phyloP scores from a whole-genome alignment of 1,139 yeast genomes.

The Pneumocystis canis region DNA sequence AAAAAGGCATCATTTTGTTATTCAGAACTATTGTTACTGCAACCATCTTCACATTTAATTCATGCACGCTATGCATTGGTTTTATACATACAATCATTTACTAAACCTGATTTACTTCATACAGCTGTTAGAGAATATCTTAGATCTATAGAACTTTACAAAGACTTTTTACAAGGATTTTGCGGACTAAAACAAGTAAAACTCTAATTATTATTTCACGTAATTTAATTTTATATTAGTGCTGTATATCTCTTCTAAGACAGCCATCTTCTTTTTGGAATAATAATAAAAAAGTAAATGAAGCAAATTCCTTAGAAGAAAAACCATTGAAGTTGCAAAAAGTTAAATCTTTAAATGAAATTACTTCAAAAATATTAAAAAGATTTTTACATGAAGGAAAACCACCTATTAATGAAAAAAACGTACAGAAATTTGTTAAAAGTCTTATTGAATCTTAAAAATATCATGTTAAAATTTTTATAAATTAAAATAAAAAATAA shows the following conservation, averaged over 20 bases:
- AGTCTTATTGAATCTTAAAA: background rate
- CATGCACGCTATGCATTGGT: constrained; percentile 49
- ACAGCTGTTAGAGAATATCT: constrained; percentile 41
- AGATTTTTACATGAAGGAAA: background rate
- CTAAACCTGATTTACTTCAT: constrained; percentile 4
- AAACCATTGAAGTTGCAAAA: background rate
- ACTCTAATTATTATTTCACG: background rate
- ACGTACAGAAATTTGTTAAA: background rate
- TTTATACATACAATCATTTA: constrained; percentile 11
- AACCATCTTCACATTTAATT: constrained; percentile 59
- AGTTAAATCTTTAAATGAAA: background rate
- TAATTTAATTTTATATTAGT: background rate
- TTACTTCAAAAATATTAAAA: background rate
- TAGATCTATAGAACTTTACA: constrained; percentile 64
- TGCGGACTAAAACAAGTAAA: constrained; percentile 30
- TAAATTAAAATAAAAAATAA: background rate
- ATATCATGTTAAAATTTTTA: background rate
- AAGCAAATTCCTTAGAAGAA: background rate
- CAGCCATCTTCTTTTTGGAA: background rate
- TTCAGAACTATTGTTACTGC: constrained; percentile 51
- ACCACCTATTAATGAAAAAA: background rate
- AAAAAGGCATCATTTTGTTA: constrained; percentile 24
- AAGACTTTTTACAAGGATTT: constrained; percentile 58
- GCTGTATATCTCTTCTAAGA: background rate
- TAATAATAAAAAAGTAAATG: background rate